Base-by-base conservation (phyloP, 2,329 filamentous ascomycete species). In the Mariannaea sp. region DNA sequence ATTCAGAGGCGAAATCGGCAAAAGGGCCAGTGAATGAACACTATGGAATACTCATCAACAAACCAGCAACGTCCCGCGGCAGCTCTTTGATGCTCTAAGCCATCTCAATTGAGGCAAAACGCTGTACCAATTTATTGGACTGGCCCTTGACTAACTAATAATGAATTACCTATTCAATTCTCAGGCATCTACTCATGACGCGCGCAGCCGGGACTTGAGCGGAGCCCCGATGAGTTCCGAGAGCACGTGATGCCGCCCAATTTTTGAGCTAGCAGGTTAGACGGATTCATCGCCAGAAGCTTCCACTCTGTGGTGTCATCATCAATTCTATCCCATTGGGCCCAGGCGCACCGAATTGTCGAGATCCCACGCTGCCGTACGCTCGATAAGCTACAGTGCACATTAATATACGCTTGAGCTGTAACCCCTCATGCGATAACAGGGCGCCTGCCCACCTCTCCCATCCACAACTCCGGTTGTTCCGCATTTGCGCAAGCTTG, bases 341-440 rank as follows among this genome's bases (percentile, higher is more conserved):
- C 40, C 41, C 44, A 47, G 48, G 54, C 55, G 55, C 50, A 36
- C 35, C 43, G 33, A 60, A 55, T 55, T 60, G 50, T 56, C 38
- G 53, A 46, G 46, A 50, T 53, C 58, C 48, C 56, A 32, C 22
- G 59, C 47, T 32, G 20, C 16, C 36, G 26, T 43, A 49, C 22
- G 39, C 51, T 47, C 22, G 8, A 47, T 17, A 56, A 20, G 39
- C 40, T 30, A 47, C 41, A 27, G 33, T n/a, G n/a, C 32, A 41
- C 50, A 46, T 52, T 40, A 49, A 43, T 16, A 22, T 29, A 42
- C 53, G 47, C 39, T 49, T 53, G 55, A 60, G 57, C 58, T 58
- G 58, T 57, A 60, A 62, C 62, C 54, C 70, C 57, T 58, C 64
- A 73, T 68, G 71, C 70, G 48, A 70, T 67, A 72, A 58, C 53